phyloP scores from a whole-genome alignment of 257 asterid species.

The Solanum chilense region DNA sequence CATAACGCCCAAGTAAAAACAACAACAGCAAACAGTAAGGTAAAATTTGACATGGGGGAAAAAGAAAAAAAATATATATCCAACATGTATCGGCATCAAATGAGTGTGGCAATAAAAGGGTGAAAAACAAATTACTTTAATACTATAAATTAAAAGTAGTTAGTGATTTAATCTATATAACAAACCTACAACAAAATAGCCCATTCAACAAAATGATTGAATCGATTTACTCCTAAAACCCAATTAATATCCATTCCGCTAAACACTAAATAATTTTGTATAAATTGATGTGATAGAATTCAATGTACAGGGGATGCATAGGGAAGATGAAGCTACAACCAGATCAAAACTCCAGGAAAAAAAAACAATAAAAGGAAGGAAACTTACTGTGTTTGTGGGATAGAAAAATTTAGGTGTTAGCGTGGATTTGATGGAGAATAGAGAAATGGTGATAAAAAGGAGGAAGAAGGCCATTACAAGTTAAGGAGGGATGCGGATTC shows the following conservation, averaged over 20 bases:
- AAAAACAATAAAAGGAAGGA: neutral
- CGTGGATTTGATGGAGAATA: neutral
- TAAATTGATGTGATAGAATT: neutral
- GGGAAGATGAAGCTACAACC: neutral
- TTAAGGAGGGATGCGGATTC: conserved; percentile 36
- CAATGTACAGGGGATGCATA: neutral
- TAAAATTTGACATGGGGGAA: neutral
- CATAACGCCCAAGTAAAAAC: neutral
- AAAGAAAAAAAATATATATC: neutral
- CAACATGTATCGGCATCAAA: neutral
- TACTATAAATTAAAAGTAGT: neutral
- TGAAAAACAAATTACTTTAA: neutral
- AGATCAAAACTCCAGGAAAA: neutral
- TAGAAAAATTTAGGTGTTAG: neutral
- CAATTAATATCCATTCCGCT: neutral
- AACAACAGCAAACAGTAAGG: neutral
- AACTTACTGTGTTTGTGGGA: neutral
- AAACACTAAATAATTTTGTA: neutral
- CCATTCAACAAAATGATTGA: neutral
- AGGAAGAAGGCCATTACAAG: conserved; percentile 32
- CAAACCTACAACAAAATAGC: neutral
- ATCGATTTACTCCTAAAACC: neutral
- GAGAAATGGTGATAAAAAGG: neutral
- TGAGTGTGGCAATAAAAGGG: neutral
- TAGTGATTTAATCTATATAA: neutral